Conservation (phyloP, 768 basidiomycete genomes). For the Aureoboletus auriporus region DNA sequence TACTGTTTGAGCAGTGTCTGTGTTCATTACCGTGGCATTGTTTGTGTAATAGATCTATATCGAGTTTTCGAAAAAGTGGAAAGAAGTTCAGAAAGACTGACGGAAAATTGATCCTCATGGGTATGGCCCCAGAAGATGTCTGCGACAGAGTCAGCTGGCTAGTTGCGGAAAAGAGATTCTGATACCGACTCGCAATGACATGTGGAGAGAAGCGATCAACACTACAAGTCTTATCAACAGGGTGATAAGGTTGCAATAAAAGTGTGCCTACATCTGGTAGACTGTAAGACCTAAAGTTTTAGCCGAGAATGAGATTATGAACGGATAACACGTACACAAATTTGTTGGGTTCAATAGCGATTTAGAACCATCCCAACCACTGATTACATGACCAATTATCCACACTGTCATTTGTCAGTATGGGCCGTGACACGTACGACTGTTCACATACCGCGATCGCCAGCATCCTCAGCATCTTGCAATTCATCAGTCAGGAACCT, state of each 20-base stretch:
- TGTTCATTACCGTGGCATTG: slow-evolving; percentile 59
- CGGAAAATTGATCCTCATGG: slow-evolving; percentile 69
- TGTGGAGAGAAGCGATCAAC: slow-evolving; percentile 78
- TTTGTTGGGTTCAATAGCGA: slow-evolving; percentile 61
- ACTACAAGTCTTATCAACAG: slow-evolving; percentile 29
- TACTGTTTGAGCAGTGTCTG: slow-evolving; percentile 52
- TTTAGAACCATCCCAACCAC: slow-evolving; percentile 72
- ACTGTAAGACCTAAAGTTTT: slow-evolving; percentile 23
- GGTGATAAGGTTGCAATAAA: background rate
- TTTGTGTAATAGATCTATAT: slow-evolving; percentile 66
- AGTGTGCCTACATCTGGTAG: slow-evolving; percentile 42
- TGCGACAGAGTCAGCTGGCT: slow-evolving; percentile 22
- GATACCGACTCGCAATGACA: slow-evolving; percentile 65
- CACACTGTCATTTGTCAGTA: slow-evolving; percentile 34
- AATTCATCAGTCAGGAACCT: slow-evolving; percentile 75
- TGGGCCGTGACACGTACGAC: background rate
- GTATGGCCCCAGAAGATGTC: slow-evolving; percentile 79
- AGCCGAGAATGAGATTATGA: background rate
- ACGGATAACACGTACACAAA: slow-evolving; percentile 48
- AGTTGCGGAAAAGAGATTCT: background rate
- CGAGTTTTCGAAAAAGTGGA: background rate
- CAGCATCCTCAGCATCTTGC: slow-evolving; percentile 72
- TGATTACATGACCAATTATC: slow-evolving; percentile 55
- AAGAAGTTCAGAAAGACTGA: slow-evolving; percentile 23
- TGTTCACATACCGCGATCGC: slow-evolving; percentile 55